These are phyloP conservation scores for Amniculicola lignicola DNA, from an alignment of 495 filamentous ascomycete species.

Conservation along the genomic window DNA sequence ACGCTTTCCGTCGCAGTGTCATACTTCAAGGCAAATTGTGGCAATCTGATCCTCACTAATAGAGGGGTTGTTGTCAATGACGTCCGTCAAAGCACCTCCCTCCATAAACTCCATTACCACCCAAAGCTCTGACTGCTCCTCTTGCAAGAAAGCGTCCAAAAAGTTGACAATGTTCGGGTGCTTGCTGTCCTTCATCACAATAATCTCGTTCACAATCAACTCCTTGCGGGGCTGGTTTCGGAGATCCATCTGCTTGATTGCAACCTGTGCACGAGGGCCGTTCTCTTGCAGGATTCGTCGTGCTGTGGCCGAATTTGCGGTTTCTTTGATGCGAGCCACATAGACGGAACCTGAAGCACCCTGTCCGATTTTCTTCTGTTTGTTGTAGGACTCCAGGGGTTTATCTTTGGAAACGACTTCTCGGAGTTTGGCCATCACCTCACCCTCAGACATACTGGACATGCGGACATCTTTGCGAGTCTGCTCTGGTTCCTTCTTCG, in stretches of 20 bases:
- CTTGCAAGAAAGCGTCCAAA: constrained; percentile 91
- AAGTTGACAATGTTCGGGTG: constrained; percentile 99
- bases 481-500: constrained; percentile 63
- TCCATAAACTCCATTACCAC: constrained; percentile 99
- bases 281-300: constrained; percentile 64
- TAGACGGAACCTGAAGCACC: constrained; percentile 97
- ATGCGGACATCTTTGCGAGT: constrained; percentile 90
- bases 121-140: constrained; percentile 90
- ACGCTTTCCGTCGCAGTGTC: too few relatives aligned
- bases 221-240: constrained; percentile 97
- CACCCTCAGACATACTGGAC: constrained; percentile 93
- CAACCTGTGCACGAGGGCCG: constrained; percentile 72
- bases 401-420: constrained; percentile 91
- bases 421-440: constrained; percentile 92
- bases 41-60: constrained; percentile 96
- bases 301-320: constrained; percentile 62
- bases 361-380: constrained; percentile 99
- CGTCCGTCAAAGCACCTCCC: constrained; percentile 93
- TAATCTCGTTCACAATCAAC: constrained; percentile 97
- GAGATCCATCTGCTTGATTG: constrained; percentile 99
- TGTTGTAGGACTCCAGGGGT: constrained; percentile 87
- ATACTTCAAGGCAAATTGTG: constrained; percentile 92
- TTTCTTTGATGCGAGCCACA: constrained; percentile 86
- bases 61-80: constrained; percentile 90
- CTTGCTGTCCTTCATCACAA: constrained; percentile 99